These are phyloP conservation scores for Apiospora saccharicola DNA, from an alignment of 2,329 filamentous ascomycete genomes.

Conservation along the genomic window DNA sequence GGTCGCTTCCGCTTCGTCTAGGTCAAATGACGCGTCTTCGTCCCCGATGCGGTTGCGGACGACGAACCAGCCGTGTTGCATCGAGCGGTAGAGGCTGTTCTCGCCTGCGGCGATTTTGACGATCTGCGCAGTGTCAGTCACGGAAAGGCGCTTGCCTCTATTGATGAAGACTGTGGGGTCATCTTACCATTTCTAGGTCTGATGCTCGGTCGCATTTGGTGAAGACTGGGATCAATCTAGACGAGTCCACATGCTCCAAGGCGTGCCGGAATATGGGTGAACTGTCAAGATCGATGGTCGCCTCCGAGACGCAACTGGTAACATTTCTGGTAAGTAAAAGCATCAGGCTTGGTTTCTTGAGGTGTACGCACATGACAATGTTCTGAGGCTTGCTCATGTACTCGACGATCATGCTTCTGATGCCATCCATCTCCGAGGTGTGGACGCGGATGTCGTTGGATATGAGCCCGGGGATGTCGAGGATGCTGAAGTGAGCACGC, in stretches of 20 bases:
- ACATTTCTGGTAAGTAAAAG: neutral
- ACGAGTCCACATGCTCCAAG: constrained; percentile 36
- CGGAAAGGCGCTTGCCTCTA: too few species aligned
- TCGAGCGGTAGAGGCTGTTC: neutral
- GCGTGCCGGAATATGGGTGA: constrained; percentile 43
- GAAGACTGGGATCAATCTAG: constrained; percentile 46
- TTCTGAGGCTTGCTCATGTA: constrained; percentile 47
- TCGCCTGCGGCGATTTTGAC: constrained; percentile 28
- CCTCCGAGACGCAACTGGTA: constrained; percentile 44
- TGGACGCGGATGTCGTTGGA: constrained; percentile 37
- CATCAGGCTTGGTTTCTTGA: too few species aligned
- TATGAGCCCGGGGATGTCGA: constrained; percentile 47
- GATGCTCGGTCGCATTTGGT: constrained; percentile 46
- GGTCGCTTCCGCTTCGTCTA: constrained; percentile 37
- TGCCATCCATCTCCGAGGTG: constrained; percentile 38
- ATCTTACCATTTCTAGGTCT: constrained; percentile 30
- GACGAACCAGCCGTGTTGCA: constrained; percentile 45
- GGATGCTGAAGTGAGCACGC: constrained; percentile 47
- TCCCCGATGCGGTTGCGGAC: constrained; percentile 43
- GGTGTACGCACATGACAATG: constrained; percentile 46
- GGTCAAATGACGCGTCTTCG: constrained; percentile 38
- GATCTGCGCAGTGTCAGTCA: constrained; percentile 22
- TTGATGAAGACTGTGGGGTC: neutral
- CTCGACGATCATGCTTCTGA: constrained; percentile 43
- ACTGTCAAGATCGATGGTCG: constrained; percentile 40